Evolutionary conservation across 441 rosid species (phyloP).

Genomic region (Erodium trifolium): DNA sequence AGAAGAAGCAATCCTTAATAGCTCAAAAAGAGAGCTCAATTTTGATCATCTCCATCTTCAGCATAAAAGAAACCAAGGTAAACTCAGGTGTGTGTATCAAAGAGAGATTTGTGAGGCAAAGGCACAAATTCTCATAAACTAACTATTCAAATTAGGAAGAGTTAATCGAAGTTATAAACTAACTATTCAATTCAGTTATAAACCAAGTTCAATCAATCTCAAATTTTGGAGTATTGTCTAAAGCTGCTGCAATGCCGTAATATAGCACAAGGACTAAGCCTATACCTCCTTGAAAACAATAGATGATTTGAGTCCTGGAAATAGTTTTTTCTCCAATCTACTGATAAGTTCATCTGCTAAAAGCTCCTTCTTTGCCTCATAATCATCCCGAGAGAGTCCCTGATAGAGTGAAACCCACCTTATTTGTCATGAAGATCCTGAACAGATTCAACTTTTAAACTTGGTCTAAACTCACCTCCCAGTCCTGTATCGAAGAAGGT

Average conservation of each 20-base stretch:
- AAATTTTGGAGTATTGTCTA: neutral
- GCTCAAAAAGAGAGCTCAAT: no score
- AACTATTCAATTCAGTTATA: neutral
- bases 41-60: no score
- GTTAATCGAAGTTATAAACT: neutral
- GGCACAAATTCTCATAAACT: no score
- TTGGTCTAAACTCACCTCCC: conserved; percentile 46
- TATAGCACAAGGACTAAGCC: conserved; percentile 3
- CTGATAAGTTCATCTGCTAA: conserved; percentile 52
- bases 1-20: no score
- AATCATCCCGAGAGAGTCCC: conserved; percentile 70
- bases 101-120: neutral
- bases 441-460: conserved; percentile 12
- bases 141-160: neutral
- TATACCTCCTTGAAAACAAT: conserved; percentile 76
- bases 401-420: conserved; percentile 24
- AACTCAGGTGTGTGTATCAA: no score
- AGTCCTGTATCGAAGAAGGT: conserved; percentile 77
- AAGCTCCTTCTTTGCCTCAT: conserved; percentile 64
- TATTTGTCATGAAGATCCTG: neutral
- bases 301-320: conserved; percentile 73
- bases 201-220: neutral
- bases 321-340: conserved; percentile 77
- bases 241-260: neutral
- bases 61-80: no score